Evolutionary conservation across 306 rosid genomes (phyloP).

Genomic region (Corylus avellana): DNA sequence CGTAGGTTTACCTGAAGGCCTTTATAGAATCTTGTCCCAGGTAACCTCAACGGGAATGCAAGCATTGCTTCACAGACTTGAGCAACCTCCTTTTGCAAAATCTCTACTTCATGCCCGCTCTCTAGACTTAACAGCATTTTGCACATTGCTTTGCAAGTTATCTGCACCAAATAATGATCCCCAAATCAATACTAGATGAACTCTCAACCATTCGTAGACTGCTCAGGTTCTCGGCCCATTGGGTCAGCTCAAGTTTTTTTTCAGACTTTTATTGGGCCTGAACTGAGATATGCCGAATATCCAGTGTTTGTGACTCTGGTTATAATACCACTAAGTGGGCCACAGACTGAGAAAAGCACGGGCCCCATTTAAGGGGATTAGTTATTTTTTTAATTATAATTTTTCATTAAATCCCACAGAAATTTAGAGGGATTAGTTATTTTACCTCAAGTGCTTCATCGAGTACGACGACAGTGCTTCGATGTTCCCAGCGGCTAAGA

Average conservation of each 20-base stretch:
- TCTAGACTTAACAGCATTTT: constrained; percentile 71
- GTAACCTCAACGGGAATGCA: constrained; percentile 65
- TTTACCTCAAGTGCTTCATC: constrained; percentile 67
- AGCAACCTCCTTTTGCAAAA: constrained; percentile 49
- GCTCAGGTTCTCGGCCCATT: no score
- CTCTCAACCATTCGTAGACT: no score
- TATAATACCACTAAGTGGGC: no score
- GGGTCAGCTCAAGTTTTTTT: not conserved
- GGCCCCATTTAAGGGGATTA: no score
- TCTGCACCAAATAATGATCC: constrained; percentile 34
- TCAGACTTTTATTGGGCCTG: not conserved
- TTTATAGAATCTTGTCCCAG: constrained; percentile 64
- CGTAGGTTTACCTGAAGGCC: constrained; percentile 64
- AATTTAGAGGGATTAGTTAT: no score
- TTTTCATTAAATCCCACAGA: no score
- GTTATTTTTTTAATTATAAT: no score
- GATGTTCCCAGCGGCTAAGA: constrained; percentile 51
- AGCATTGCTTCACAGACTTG: constrained; percentile 76
- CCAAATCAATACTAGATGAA: not conserved
- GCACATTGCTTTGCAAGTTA: constrained; percentile 84
- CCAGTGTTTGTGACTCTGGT: no score
- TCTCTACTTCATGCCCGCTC: constrained; percentile 40
- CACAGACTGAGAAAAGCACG: no score
- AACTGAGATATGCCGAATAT: not conserved
- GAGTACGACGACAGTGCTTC: constrained; percentile 46